Base-by-base conservation (phyloP, 768 basidiomycete genomes). In the Myochromella boudieri region DNA sequence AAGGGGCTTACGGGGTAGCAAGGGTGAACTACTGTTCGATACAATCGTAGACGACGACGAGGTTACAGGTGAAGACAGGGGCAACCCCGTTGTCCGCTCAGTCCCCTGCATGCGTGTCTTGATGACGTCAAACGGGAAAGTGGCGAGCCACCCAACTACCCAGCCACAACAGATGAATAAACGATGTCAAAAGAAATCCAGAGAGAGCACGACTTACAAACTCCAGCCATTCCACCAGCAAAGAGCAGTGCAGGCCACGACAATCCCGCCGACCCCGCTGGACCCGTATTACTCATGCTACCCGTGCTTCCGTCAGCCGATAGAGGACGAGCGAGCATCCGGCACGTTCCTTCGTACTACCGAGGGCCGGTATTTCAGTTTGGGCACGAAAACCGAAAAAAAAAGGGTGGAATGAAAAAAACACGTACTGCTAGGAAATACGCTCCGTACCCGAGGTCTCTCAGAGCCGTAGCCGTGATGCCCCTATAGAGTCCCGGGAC, bases 61-160 rank as follows among this genome's bases (percentile, higher is more conserved):
- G 12, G 46, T 15, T 25, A 40, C 21, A 17, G 29, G 4, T 37
- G 32, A 37, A n/a, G n/a, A 40, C 28, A 11, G 32, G 24, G 45
- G 28, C 14, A 8, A 31, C 14, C 36, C 48, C 20, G 29, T 43
- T 21, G 44, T 18, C 10, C 58, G 54, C 27, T 66, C 59, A 28
- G 62, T 71, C 22, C 80, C 80, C 63, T 97, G 93, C 56, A 94
- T 80, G 4, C 92, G 81, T 11, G 94, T 95, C 69, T 97, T 95
- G 51, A 95, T 76, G 3, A 93, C 87, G 59, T 97, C 93, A 45
- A 93, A 71, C 2, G 91, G 91, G 62, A 95, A 97, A 1, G 92
- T 95, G 2, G 70, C 73, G 0, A 83, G 28, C 91, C 91, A 95
- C 7, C 88, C 87, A 7, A 76, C 76, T 76, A 37, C n/a, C n/a